A percentile compares a stretch with the other conserved stretches of the same genome.
Evolutionary conservation across 2,329 filamentous ascomycete species (phyloP).

Genomic region (Hymenoscyphus linearis): DNA sequence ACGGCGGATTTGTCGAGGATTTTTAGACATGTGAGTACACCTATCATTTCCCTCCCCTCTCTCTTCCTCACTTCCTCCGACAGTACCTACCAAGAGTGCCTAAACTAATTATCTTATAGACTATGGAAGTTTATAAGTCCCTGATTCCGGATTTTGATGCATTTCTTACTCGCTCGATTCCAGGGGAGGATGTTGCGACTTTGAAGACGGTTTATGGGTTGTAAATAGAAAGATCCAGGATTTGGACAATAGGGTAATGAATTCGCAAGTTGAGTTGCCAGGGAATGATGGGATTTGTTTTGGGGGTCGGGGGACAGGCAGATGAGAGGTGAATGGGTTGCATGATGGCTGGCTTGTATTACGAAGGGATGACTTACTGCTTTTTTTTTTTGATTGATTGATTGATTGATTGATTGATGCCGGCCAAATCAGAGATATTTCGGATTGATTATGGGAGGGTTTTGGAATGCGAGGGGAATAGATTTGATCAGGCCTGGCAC

Average conservation of each 20-base stretch:
- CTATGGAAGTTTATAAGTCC: conserved; percentile 47
- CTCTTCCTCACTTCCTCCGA: too few species aligned
- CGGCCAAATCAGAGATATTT: too few species aligned
- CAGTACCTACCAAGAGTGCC: too few species aligned
- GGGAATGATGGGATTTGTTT: background rate
- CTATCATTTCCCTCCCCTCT: background rate
- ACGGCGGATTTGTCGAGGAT: conserved; percentile 30
- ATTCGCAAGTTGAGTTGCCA: background rate
- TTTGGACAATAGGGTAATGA: conserved; percentile 13
- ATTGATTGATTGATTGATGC: too few species aligned
- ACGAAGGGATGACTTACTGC: background rate
- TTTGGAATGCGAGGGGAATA: too few species aligned
- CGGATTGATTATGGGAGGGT: too few species aligned
- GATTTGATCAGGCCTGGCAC: too few species aligned
- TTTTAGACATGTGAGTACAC: conserved; percentile 27
- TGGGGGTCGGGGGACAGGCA: too few species aligned
- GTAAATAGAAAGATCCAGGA: conserved; percentile 28
- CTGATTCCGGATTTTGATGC: conserved; percentile 49
- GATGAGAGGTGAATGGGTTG: conserved; percentile 4
- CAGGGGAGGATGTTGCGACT: conserved; percentile 20
- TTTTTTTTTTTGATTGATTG: too few species aligned
- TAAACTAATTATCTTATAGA: conserved; percentile 33
- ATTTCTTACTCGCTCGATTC: conserved; percentile 37
- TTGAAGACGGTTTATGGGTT: conserved; percentile 30
- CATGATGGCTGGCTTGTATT: conserved; percentile 14